Evolutionary conservation across 163 green algal genomes (phyloP), one percentile per base, ranked within the genome.

Genomic region (Smithsoniella earleae): DNA sequence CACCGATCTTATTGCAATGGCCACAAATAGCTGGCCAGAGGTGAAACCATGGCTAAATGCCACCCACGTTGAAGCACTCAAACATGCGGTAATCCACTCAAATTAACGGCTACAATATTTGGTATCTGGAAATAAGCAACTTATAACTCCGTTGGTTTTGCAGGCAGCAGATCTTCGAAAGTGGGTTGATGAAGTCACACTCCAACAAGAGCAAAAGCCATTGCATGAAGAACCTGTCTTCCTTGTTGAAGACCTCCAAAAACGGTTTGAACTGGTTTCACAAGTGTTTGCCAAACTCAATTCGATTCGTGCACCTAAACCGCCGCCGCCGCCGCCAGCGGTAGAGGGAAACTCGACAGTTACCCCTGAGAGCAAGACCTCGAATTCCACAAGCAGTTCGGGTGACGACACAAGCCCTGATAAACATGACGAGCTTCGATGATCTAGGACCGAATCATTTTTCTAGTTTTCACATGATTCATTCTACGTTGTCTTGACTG

Each of bases 11-110:
- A 33, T 69, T n/a, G 25, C n/a, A 4, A 69, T 69, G 27, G 66
- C 38, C 46, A 46, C 82, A 34, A 74, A 52, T 54, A 52, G 72
- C 52, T 96, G 89, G 90, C 44, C 75, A 10, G 82, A 88, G 3
- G 84, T 63, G 45, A 95, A 94, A 82, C 92, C 92, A 31, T 97
- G 91, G 90, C 83, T 97, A 44, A 88, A 84, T 2, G 83, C 79
- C 25, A 86, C 76, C 13, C 88, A 96, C 25, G 73, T 80, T 0
- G 77, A 83, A 5, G 78, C 66, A 1, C 77, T 91, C 28, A 31
- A 76, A 18, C 78, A 85, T 52, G 80, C 89, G 82, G 87, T 94
- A 64, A 49, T 49, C 10, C 40, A 22, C 13, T 49, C 40, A 49
- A 10, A 49, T 10, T 49, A 13, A 10, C 13, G 40, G 13, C 40